phyloP scores from a whole-genome alignment of 2,329 filamentous ascomycete genomes.

The Myriosclerotinia scirpicola region DNA sequence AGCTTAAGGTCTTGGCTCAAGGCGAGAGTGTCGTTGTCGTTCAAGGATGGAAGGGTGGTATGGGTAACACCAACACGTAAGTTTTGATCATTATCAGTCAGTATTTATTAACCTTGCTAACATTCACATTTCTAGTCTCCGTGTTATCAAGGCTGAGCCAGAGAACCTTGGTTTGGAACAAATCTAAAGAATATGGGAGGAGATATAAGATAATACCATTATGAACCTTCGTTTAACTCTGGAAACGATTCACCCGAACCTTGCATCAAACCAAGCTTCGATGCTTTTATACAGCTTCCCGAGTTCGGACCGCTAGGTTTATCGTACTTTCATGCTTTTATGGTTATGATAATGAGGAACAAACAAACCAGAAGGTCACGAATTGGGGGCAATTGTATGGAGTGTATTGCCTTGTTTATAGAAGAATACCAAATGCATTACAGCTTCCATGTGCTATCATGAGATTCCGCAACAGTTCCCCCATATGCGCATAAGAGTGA shows the following conservation, averaged over 20 bases:
- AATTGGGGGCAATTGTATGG: slow-evolving; percentile 15
- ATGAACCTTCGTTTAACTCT: slow-evolving; percentile 16
- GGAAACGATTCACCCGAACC: slow-evolving; percentile 4
- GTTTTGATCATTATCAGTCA: not conserved
- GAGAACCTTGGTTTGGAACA: slow-evolving; percentile 34
- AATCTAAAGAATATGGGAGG: slow-evolving; percentile 4
- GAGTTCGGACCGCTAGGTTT: slow-evolving; percentile 11
- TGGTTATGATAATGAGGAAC: slow-evolving; percentile 21
- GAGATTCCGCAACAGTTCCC: not conserved
- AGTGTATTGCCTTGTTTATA: slow-evolving; percentile 17
- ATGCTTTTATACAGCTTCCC: slow-evolving; percentile 1
- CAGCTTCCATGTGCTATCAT: not conserved
- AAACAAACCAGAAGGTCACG: slow-evolving; percentile 12
- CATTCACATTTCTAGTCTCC: slow-evolving; percentile 33
- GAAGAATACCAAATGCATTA: slow-evolving; percentile 21
- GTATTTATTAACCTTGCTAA: not conserved
- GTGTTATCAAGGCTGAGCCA: slow-evolving; percentile 41
- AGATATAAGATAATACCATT: slow-evolving; percentile 5
- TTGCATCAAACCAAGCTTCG: slow-evolving; percentile 15
- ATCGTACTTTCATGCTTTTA: slow-evolving; percentile 16
- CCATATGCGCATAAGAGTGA: not conserved
- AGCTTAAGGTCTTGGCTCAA: slow-evolving; percentile 71
- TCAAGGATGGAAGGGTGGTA: slow-evolving; percentile 87
- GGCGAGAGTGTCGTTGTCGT: slow-evolving; percentile 79
- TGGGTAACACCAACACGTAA: slow-evolving; percentile 84